Conservation (phyloP, 2,329 filamentous ascomycete genomes). For the Paecilomyces sp. region DNA sequence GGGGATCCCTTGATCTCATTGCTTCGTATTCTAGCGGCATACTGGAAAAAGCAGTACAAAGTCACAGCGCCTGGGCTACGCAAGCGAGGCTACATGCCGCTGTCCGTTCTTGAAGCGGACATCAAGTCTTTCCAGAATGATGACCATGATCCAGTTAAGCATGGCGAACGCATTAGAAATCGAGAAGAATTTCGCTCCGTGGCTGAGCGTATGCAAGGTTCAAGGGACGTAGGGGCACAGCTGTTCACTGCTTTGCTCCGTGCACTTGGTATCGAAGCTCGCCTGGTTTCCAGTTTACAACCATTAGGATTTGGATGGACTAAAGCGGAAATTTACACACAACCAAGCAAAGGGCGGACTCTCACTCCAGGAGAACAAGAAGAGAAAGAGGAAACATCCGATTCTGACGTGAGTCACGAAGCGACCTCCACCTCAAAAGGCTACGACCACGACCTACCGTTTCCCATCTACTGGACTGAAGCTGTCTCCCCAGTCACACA, state of each 20-base stretch:
- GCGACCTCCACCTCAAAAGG: constrained; percentile 28
- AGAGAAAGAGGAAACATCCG: constrained; percentile 8
- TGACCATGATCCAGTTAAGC: constrained; percentile 53
- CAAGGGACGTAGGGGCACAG: constrained; percentile 79
- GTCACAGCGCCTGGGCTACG: constrained; percentile 71
- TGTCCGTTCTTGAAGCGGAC: constrained; percentile 67
- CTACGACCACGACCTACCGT: constrained; percentile 71
- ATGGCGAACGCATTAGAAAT: constrained; percentile 68
- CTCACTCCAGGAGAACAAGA: constrained; percentile 5
- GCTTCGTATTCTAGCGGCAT: constrained; percentile 67
- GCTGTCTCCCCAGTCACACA: constrained; percentile 74
- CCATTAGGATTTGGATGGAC: constrained; percentile 86
- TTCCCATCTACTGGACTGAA: constrained; percentile 91
- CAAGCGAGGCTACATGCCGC: constrained; percentile 82
- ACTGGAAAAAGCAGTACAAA: constrained; percentile 81
- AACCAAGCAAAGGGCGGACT: constrained; percentile 6
- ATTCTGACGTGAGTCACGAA: constrained; percentile 13
- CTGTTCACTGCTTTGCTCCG: constrained; percentile 81
- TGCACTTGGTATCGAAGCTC: constrained; percentile 71
- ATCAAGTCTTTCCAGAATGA: constrained; percentile 62
- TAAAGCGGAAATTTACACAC: constrained; percentile 54
- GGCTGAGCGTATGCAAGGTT: constrained; percentile 68
- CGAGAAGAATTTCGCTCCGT: constrained; percentile 61
- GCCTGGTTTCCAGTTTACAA: constrained; percentile 79
- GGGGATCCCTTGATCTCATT: constrained; percentile 75